Base-by-base conservation (phyloP, 352 stramenopile genomes). In the Phytophthora cryptogea region DNA sequence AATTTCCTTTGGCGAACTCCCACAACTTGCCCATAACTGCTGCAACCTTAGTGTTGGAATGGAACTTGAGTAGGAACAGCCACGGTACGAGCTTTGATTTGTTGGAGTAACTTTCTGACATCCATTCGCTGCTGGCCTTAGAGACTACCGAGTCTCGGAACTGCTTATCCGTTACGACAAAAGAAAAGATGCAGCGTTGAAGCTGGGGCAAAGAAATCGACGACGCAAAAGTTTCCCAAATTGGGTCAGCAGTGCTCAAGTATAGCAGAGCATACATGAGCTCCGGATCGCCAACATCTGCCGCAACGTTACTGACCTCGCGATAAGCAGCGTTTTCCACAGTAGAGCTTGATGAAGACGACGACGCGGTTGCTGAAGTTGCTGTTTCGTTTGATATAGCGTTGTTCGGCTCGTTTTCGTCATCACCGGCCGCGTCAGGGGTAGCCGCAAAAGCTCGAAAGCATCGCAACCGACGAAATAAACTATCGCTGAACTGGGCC, bases 211-310 rank as follows among this genome's bases (percentile, higher is more conserved):
- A 6, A 30, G 63, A 31, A 50, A 31, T 36, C 8, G 30, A 47
- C n/a, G 52, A 45, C 36, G 40, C 37, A 43, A 74, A 65, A 30
- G 74, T 73, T 27, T 72, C 59, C 85, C 82, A 92, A 39, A 90
- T 85, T 10, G 83, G 72, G 37, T 90, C 77, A 1, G 65, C 80
- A n/a, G 83, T 90, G 54, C 85, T 92, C 46, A 94, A 56, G 54
- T 91, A 94, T 27, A 94, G 47, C 20, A 94, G 60, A 16, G 78
- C 76, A 56, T 94, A 94, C 82, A 94, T 89, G 20, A 94, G 70
- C 23, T 90, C 77, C 0, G 85, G 79, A 39, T 94, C 80, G 7
- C 85, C 85, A 23, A 94, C 73, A 43, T 91, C 85, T 9, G 85
- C 85, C 40, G 83, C 83, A 23, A 94, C 72, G 45, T 91, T 90